A percentile compares a stretch with the other conserved stretches of the same genome.
Conservation (phyloP, 208 protist genomes). For the Polymyxa betae region DNA sequence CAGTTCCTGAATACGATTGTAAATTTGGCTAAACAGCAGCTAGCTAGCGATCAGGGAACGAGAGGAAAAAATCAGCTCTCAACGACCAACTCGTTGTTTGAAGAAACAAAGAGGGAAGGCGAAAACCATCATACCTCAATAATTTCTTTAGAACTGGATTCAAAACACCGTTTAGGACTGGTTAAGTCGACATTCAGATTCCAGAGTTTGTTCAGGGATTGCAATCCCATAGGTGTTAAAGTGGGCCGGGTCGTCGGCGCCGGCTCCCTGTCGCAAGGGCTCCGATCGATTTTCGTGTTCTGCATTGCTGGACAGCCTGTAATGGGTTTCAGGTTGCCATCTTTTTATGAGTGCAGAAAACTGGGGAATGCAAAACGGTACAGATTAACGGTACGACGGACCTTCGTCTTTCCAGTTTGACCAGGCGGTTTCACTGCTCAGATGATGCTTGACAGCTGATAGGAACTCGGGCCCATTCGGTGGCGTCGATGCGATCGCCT, state of each 20-base stretch:
- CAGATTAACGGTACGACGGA: too few relatives aligned
- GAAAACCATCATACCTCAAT: not conserved
- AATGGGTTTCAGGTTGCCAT: not conserved
- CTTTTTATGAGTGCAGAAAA: not conserved
- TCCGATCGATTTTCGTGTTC: slow-evolving; percentile 13
- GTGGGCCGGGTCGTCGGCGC: not conserved
- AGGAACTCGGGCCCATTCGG: not conserved
- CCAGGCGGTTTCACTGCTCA: not conserved
- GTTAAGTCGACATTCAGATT: not conserved
- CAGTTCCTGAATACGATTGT: not conserved
- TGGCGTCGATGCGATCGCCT: not conserved
- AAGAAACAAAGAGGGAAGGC: too few relatives aligned
- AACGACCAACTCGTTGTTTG: too few relatives aligned
- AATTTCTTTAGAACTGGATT: not conserved
- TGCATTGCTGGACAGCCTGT: not conserved
- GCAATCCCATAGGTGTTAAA: not conserved
- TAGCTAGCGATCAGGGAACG: too few relatives aligned
- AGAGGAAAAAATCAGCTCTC: too few relatives aligned
- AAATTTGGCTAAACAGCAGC: not conserved
- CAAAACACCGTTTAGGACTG: too few relatives aligned
- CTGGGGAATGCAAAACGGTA: too few relatives aligned
- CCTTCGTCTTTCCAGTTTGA: slow-evolving; percentile 2
- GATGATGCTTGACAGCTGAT: not conserved
- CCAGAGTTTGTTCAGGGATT: not conserved
- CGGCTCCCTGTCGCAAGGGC: not conserved